Evolutionary conservation across 108 stramenopile genomes (phyloP).

Genomic region (Aurantiochytrium sp.): DNA sequence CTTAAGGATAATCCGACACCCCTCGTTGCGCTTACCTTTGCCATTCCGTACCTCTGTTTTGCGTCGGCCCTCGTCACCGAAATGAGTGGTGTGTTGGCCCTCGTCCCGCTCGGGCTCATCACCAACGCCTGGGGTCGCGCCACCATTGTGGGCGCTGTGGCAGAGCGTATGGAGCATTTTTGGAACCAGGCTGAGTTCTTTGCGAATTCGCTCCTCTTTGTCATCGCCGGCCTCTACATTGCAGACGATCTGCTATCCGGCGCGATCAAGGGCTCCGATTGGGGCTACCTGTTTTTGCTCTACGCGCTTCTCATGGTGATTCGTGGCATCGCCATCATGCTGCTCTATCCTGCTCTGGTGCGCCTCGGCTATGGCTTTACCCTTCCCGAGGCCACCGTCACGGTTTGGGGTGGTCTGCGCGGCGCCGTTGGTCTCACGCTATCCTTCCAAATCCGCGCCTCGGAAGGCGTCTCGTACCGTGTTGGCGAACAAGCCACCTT

Average conservation of each 20-base stretch:
- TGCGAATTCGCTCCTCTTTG: slow-evolving; percentile 35
- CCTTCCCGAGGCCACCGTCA: slow-evolving; percentile 23
- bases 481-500: slow-evolving; percentile 36
- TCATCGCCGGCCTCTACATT: slow-evolving; percentile 20
- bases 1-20: background rate
- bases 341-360: slow-evolving; percentile 23
- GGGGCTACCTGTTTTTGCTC: slow-evolving; percentile 13
- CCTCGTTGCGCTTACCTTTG: slow-evolving; percentile 30
- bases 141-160: background rate
- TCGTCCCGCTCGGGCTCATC: slow-evolving; percentile 8
- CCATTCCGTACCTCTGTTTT: slow-evolving; percentile 26
- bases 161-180: slow-evolving; percentile 34
- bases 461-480: background rate
- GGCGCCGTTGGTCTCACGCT: slow-evolving; percentile 60
- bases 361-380: slow-evolving; percentile 3
- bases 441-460: slow-evolving; percentile 41
- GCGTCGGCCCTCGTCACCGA: slow-evolving; percentile 12
- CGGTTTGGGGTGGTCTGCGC: slow-evolving; percentile 41
- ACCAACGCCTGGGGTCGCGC: slow-evolving; percentile 16
- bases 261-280: background rate
- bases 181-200: slow-evolving; percentile 30
- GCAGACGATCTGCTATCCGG: background rate
- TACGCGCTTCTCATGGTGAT: slow-evolving; percentile 38
- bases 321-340: slow-evolving; percentile 23
- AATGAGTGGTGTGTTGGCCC: slow-evolving; percentile 28